Conservation (phyloP, 148 eudicot species). For the Persicaria tinctoria region DNA sequence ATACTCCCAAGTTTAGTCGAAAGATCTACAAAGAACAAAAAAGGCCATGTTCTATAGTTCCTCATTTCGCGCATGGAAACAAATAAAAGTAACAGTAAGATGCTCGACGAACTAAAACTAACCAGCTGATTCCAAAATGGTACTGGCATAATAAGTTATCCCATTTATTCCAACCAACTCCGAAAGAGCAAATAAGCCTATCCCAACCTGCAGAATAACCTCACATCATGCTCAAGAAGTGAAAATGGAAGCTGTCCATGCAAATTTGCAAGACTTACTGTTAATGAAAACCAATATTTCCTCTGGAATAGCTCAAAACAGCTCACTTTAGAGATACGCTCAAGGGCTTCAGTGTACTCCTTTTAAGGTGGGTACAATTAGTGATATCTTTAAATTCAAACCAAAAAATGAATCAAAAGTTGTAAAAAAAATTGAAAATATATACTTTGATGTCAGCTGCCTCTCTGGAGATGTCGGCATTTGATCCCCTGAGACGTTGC, state of each 20-base stretch:
- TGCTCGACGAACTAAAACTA: neutral
- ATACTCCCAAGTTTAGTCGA: constrained; percentile 19
- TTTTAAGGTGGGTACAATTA: neutral
- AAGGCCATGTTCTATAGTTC: neutral
- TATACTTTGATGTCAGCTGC: constrained; percentile 32
- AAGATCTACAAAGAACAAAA: constrained; percentile 16
- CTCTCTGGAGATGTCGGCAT: constrained; percentile 21
- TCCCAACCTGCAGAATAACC: constrained; percentile 22
- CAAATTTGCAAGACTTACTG: constrained; percentile 19
- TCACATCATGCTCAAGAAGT: neutral
- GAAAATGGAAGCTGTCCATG: neutral
- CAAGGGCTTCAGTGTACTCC: constrained; percentile 26
- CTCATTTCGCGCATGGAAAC: neutral
- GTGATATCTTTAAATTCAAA: neutral
- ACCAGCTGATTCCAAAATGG: constrained; percentile 32
- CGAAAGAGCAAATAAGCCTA: constrained; percentile 21
- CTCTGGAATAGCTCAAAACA: constrained; percentile 21
- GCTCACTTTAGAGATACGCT: constrained; percentile 16
- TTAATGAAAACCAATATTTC: constrained; percentile 25
- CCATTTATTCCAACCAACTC: constrained; percentile 22
- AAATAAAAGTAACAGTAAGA: neutral
- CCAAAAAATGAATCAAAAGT: neutral
- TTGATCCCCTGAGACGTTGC: constrained; percentile 28
- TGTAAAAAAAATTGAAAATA: neutral
- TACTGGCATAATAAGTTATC: constrained; percentile 20